Evolutionary conservation across 352 stramenopile genomes (phyloP), one percentile per base, ranked within the genome.

Genomic region (Phytophthora quininea): DNA sequence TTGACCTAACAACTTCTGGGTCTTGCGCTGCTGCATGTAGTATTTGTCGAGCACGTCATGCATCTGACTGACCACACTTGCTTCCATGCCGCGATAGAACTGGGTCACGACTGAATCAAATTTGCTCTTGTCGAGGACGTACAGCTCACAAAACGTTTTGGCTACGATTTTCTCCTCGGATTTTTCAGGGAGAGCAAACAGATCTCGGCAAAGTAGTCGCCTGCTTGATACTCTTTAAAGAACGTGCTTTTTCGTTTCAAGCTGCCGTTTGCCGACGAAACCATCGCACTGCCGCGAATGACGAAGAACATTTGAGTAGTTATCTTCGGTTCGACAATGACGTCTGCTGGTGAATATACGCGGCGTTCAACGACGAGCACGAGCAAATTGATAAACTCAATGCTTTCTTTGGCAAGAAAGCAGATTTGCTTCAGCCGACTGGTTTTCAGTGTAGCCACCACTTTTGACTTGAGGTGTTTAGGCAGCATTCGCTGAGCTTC

Each of bases 101-200:
- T 83, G 76, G 4, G 37, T 50, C 14, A 90, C 57, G 0, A 78
- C 76, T 10, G 71, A 64, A 38, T 92, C 77, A 43, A 92, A 88
- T 2, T 74, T 69, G 1, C 65, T 53, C 42, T 88, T 89, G 9
- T 88, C 70, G 8, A 92, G 68, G 31, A 88, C 80, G 47, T 90
- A 89, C 4, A 92, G 67, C 55, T 92, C 84, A 24, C 81, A 92
- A 59, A 92, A 92, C 0, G 81, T 89, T 66, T 89, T 89, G 1
- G 84, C 84, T 0, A 81, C 58, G 0, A 81, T 80, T 42, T 84
- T 88, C 50, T 90, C 79, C 59, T 86, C 77, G 42, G 77, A 87
- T 33, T 56, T 63, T n/a, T 87, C 77, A 0, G 81, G 76, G 3
- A 47, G 2, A 90, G 61, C n/a, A 88, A 56, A 30, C 79, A 88